Evolutionary conservation across 805 yeast species (phyloP).

Genomic region (Metschnikowia orientalis): DNA sequence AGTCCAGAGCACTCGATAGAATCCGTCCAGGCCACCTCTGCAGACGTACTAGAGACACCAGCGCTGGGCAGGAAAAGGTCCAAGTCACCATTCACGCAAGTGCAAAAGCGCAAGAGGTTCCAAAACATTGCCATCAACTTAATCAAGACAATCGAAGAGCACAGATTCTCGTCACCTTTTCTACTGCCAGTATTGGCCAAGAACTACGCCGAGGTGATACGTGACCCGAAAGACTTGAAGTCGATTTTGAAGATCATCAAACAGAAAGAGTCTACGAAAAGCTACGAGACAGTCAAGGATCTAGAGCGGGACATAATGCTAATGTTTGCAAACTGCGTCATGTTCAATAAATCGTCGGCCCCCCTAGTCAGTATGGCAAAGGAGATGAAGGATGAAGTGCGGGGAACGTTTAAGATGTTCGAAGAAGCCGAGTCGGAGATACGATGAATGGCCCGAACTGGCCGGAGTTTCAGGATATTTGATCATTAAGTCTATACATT

Average conservation of each 20-base stretch:
- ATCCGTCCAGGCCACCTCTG: not conserved
- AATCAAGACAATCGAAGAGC: constrained; percentile 60
- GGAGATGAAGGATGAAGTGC: constrained; percentile 69
- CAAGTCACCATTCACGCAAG: constrained; percentile 4
- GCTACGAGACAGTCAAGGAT: constrained; percentile 52
- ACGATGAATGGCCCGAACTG: too few relatives aligned
- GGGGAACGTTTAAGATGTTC: constrained; percentile 52
- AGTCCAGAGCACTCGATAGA: not conserved
- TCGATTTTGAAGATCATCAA: constrained; percentile 55
- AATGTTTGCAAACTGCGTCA: constrained; percentile 81
- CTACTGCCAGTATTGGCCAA: constrained; percentile 72
- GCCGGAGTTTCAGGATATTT: too few relatives aligned
- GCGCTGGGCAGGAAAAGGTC: not conserved
- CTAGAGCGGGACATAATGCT: constrained; percentile 65
- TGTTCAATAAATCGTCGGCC: constrained; percentile 68
- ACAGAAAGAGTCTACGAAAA: constrained; percentile 30
- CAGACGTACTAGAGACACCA: too few relatives aligned
- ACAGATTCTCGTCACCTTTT: constrained; percentile 71
- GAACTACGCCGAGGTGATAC: constrained; percentile 57
- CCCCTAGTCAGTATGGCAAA: constrained; percentile 59
- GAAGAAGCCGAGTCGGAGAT: constrained; percentile 44
- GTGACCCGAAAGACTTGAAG: constrained; percentile 65
- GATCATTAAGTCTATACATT: constrained; percentile 1
- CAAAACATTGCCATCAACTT: constrained; percentile 59
- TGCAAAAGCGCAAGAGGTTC: constrained; percentile 43